Conservation (phyloP, 2,329 filamentous ascomycete species). For the Grosmannia clavigera region DNA sequence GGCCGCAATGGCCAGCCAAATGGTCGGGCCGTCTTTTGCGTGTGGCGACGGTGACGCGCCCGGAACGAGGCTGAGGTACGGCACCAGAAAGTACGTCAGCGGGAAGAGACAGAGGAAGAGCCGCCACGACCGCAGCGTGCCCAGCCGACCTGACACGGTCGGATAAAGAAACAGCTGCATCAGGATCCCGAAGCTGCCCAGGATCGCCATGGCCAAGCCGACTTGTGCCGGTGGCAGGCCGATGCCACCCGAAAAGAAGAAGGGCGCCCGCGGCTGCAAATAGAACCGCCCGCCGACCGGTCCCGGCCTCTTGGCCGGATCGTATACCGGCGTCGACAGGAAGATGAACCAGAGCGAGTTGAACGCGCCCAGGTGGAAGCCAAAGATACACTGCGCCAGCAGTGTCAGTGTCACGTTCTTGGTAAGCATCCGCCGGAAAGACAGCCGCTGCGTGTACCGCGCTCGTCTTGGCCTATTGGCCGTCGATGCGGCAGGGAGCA, state of each 20-base stretch:
- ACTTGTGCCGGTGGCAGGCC: conserved; percentile 60
- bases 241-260: conserved; percentile 61
- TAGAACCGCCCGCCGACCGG: conserved; percentile 16
- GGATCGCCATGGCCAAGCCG: conserved; percentile 64
- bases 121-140: conserved; percentile 56
- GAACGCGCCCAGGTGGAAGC: conserved; percentile 64
- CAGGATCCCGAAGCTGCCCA: conserved; percentile 63
- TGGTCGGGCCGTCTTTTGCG: conserved; percentile 36
- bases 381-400: conserved; percentile 55
- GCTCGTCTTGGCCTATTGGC: conserved; percentile 5
- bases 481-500: conserved; percentile 10
- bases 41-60: conserved; percentile 36
- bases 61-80: conserved; percentile 59
- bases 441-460: conserved; percentile 33
- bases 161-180: conserved; percentile 65
- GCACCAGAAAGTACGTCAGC: conserved; percentile 54
- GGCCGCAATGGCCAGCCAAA: conserved; percentile 53
- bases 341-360: conserved; percentile 68
- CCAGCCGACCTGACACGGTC: conserved; percentile 49
- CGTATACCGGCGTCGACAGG: conserved; percentile 55
- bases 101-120: conserved; percentile 60
- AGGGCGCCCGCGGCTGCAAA: conserved; percentile 31
- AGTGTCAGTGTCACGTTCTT: conserved; percentile 42
- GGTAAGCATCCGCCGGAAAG: conserved; percentile 43
- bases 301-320: conserved; percentile 18